phyloP scores from a whole-genome alignment of 148 eudicot genomes.

The Chenopodium quinoa region DNA sequence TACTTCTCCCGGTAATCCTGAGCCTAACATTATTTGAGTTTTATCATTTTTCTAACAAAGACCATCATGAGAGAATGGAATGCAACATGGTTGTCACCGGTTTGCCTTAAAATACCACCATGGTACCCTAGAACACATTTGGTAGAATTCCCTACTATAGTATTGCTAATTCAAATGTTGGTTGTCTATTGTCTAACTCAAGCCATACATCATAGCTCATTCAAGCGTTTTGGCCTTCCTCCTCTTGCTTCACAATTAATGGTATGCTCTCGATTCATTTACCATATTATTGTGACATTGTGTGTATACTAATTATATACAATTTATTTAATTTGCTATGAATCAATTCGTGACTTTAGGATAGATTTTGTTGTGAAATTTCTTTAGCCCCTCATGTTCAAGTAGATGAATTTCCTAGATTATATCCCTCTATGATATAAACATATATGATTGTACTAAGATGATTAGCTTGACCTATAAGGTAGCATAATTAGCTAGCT shows the following conservation, averaged over 20 bases:
- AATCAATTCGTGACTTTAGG: background rate
- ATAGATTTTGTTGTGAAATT: no score
- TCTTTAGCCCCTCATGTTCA: background rate
- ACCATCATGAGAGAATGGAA: background rate
- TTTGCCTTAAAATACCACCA: slow-evolving; percentile 17
- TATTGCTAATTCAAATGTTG: slow-evolving; percentile 28
- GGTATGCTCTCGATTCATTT: slow-evolving; percentile 16
- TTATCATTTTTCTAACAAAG: background rate
- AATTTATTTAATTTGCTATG: background rate
- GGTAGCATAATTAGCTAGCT: background rate
- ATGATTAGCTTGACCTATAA: background rate
- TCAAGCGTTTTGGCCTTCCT: slow-evolving; percentile 29
- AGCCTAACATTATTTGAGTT: background rate
- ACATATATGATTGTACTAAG: background rate
- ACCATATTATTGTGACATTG: no score
- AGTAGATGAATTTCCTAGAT: background rate
- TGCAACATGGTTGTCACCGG: background rate
- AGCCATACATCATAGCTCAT: slow-evolving; percentile 26
- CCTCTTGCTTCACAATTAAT: slow-evolving; percentile 38
- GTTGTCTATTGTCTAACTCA: slow-evolving; percentile 30
- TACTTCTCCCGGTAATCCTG: background rate
- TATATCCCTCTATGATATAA: background rate
- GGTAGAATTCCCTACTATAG: slow-evolving; percentile 15
- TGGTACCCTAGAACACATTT: slow-evolving; percentile 23
- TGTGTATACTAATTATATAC: background rate